phyloP scores from a whole-genome alignment of 176 grass and related monocot species.

The Poa annua region DNA sequence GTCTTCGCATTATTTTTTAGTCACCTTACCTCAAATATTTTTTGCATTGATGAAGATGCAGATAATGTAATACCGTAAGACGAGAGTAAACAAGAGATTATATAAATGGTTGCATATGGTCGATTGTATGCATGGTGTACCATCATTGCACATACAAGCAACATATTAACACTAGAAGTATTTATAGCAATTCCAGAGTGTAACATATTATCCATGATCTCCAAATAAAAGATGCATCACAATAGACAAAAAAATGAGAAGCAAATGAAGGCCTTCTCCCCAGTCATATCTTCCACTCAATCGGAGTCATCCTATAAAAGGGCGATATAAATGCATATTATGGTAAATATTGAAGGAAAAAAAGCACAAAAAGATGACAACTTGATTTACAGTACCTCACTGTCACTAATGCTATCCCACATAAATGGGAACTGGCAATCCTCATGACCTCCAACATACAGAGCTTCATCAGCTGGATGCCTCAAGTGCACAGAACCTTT shows the following conservation, averaged over 20 bases:
- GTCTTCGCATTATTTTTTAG: too few species aligned
- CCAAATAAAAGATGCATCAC: background rate
- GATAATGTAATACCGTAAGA: too few species aligned
- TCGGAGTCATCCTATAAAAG: constrained; percentile 12
- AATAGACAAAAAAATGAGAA: background rate
- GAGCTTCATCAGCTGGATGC: background rate
- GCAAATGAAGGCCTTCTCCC: background rate
- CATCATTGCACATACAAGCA: background rate
- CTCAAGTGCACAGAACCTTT: background rate
- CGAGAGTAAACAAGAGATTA: too few species aligned
- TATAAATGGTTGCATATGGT: too few species aligned
- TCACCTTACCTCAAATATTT: too few species aligned
- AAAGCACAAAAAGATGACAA: too few species aligned
- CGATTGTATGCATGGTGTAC: background rate
- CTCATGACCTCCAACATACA: background rate
- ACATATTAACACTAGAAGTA: background rate
- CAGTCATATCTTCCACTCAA: constrained; percentile 1
- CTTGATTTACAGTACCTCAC: background rate
- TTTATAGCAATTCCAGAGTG: background rate
- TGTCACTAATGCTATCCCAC: constrained; percentile 3
- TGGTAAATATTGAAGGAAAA: too few species aligned
- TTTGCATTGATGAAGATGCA: too few species aligned
- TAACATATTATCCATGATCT: background rate
- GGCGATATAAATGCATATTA: background rate
- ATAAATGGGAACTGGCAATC: constrained; percentile 17